These are phyloP conservation scores for Sporormia fimetaria DNA, from an alignment of 495 filamentous ascomycete genomes.

Conservation along the genomic window DNA sequence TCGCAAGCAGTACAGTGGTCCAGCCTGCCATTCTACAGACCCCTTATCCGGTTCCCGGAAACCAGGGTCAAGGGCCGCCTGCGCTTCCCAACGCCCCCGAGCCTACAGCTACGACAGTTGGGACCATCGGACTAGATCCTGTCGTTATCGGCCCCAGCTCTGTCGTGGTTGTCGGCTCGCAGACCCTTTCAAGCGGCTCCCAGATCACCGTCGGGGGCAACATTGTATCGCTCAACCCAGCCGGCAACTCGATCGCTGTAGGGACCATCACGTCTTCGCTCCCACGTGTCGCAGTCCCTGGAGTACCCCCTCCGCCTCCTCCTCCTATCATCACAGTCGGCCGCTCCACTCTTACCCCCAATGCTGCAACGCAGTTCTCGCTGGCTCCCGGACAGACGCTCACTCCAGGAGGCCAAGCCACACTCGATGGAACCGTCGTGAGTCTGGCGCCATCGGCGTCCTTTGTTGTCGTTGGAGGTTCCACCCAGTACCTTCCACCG, in stretches of 20 bases:
- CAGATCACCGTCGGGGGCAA: slow-evolving; percentile 20
- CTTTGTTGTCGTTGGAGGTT: slow-evolving; percentile 10
- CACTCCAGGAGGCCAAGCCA: slow-evolving; percentile 6
- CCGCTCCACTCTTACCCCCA: slow-evolving; percentile 8
- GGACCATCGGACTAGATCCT: slow-evolving; percentile 14
- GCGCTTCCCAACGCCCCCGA: slow-evolving; percentile 1
- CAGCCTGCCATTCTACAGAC: too few species aligned
- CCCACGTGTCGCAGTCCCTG: slow-evolving; percentile 2
- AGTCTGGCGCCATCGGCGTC: slow-evolving; percentile 14
- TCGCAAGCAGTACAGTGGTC: too few species aligned
- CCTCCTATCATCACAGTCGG: slow-evolving; percentile 19
- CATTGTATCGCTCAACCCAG: slow-evolving; percentile 17
- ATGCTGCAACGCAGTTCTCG: background rate
- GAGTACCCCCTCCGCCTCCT: background rate
- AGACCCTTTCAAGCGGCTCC: slow-evolving; percentile 24
- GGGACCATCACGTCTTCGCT: slow-evolving; percentile 6
- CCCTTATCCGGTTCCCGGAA: background rate
- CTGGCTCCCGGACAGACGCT: slow-evolving; percentile 14
- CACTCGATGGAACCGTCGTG: slow-evolving; percentile 10
- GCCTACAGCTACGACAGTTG: slow-evolving; percentile 7
- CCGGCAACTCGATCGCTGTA: slow-evolving; percentile 15
- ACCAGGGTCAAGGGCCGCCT: slow-evolving; percentile 1
- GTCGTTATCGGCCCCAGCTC: slow-evolving; percentile 14
- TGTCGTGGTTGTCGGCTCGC: slow-evolving; percentile 19
- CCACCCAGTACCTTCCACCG: slow-evolving; percentile 3